Base-by-base conservation (phyloP, 768 basidiomycete species). In the Boletus rufocinnamomeus region DNA sequence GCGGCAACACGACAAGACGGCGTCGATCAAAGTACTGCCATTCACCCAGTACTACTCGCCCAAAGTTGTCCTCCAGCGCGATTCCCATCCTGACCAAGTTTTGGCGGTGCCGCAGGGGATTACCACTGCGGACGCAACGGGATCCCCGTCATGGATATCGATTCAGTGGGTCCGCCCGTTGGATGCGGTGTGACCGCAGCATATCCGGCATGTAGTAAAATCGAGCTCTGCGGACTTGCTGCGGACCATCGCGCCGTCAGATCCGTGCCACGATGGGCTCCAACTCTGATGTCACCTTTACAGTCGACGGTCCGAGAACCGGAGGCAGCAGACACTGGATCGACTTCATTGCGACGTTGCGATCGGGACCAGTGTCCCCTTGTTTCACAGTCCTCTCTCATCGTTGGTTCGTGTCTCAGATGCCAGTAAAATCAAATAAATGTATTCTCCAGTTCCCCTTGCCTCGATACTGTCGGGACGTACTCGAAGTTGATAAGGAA, bases 1-100 rank as follows among this genome's bases (percentile, higher is more conserved):
- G 40, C 23, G 61, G 7, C 50, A 64, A 49, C 56, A 51, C 16
- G 59, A 61, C 7, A 37, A 57, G 11, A 69, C 63, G 1, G 58
- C 63, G 8, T 66, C 82, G 14, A 19, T 74, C 58, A 72, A 56
- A 43, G 60, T 86, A 11, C 40, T 72, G 25, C 72, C 80, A 5
- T 63, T 71, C 19, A 76, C 77, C 2, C 72, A 69, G 51, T 85
- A 82, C 77, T 80, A 75, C 52, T 77, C 75, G 76, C 85, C 85
- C 28, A 69, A 71, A 58, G 75, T 85, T 47, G 67, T 81, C 7
- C 66, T 71, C 43, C 62, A 66, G 47, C 61, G 58, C 16, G 54
- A 54, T 52, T 56, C 57, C 6, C 51, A 28, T 27, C 59, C 65
- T 2, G 72, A 73, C 30, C 58, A 63, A 17, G 49, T 66, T 25